Evolutionary conservation across 768 basidiomycete genomes (phyloP).

Genomic region (Boletus sensibilis): DNA sequence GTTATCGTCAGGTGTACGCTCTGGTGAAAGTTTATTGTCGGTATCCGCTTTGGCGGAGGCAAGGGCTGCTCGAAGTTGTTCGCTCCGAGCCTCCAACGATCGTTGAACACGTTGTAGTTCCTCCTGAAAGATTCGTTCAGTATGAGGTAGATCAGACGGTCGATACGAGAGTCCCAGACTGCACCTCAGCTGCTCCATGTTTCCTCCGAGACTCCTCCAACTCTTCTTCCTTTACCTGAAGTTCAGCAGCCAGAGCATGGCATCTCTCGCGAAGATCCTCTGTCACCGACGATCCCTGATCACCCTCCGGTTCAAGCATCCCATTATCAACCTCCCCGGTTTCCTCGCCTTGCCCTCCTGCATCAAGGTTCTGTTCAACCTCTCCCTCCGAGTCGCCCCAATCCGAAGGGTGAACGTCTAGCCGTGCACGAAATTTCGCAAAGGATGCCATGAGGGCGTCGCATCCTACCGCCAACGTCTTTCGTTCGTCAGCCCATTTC

Average conservation of each 20-base stretch:
- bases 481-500: conserved; percentile 32
- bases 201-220: conserved; percentile 17
- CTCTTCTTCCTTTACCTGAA: conserved; percentile 19
- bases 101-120: conserved; percentile 17
- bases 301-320: conserved; percentile 4
- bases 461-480: conserved; percentile 20
- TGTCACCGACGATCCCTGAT: conserved; percentile 4
- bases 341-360: conserved; percentile 15
- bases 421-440: conserved; percentile 29
- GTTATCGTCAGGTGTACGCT: conserved; percentile 5
- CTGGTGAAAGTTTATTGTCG: not conserved
- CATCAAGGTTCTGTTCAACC: conserved; percentile 24
- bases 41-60: conserved; percentile 8
- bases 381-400: conserved; percentile 26
- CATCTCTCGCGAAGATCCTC: conserved; percentile 15
- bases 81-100: conserved; percentile 17
- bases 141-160: conserved; percentile 3
- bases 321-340: conserved; percentile 10
- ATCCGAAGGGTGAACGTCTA: conserved; percentile 23
- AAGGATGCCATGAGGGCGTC: conserved; percentile 32
- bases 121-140: conserved; percentile 15
- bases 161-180: conserved; percentile 2
- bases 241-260: conserved; percentile 18
- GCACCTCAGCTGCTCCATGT: conserved; percentile 21
- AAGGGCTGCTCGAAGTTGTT: conserved; percentile 19